Base-by-base conservation (phyloP, 345 rosid species). In the Syzygium oleosum region DNA sequence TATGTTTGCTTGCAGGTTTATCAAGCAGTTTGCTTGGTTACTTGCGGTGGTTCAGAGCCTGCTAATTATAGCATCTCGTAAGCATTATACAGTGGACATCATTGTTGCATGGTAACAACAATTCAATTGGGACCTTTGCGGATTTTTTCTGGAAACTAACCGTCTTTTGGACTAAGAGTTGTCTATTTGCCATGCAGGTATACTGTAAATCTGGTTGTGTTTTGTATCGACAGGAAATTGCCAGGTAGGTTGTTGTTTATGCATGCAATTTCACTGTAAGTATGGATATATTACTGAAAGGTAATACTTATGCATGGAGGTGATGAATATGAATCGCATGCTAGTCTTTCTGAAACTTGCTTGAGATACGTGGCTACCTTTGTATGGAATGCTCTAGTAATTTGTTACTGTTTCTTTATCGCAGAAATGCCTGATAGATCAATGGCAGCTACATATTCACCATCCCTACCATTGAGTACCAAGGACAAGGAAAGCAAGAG, bases 1-100 rank as follows among this genome's bases (percentile, higher is more conserved):
- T 73, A 73, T 73, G 83, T 34, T 73, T 73, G 25, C 49, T 73
- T 90, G 87, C 90, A 96, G 98, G 93, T 94, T 88, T 90, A 88
- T 97, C 86, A 96, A 94, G 93, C 95, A 93, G 41, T 86, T 93
- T 79, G 96, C 95, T 87, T 96, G 98, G 98, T 85, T 94, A 80
- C 84, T 97, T 85, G 98, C 97, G 4, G 92, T 95, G 85, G 86
- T 89, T 88, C 98, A 95, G 91, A 96, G 98, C 94, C 85, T 97
- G n/a, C 86, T 97, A 89, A 97, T 96, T 88, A 87, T 97, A 91
- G 99, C 99, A 63, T 97, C 98, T 77, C 94, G 95, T 91, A 95
- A 96, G 89, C 97, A 95, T 92, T 95, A 96, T 91, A 93, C 98
- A 2, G 98, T 96, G 41, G 99, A 97, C 87, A 87, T 95, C 84